Evolutionary conservation across 305 asterid genomes (phyloP).

Genomic region (Nicotiana rustica): DNA sequence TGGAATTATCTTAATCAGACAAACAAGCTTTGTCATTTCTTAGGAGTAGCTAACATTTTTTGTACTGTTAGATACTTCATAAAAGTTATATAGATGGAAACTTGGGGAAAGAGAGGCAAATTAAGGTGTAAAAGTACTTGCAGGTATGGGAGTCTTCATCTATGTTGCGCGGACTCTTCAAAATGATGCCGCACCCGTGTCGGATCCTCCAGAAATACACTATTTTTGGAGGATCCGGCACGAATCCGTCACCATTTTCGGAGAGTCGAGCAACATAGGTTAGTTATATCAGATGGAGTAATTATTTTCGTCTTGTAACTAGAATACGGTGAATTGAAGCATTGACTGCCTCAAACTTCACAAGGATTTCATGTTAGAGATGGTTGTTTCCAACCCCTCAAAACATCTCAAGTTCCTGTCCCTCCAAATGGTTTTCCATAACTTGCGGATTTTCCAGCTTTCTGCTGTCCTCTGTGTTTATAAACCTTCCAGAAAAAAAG

Average conservation of each 20-base stretch:
- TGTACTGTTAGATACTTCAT: not conserved
- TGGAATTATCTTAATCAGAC: constrained; percentile 12
- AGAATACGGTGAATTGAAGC: not conserved
- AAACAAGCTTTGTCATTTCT: not conserved
- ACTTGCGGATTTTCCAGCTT: not conserved
- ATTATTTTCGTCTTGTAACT: not conserved
- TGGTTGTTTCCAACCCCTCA: constrained; percentile 12
- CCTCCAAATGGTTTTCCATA: not conserved
- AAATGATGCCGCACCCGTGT: no score
- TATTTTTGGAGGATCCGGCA: no score
- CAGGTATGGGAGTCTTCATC: not conserved
- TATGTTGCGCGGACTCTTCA: no score
- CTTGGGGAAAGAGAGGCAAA: not conserved
- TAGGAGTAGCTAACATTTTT: not conserved
- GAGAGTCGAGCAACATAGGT: no score
- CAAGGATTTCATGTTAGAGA: not conserved
- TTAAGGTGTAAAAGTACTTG: not conserved
- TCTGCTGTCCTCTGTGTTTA: not conserved
- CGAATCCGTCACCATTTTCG: no score
- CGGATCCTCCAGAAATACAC: no score
- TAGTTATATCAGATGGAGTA: no score
- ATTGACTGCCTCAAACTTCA: not conserved
- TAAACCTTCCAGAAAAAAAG: not conserved
- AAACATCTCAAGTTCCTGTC: not conserved
- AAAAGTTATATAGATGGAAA: not conserved